Evolutionary conservation across 2,329 filamentous ascomycete species (phyloP).

Genomic region (Neonectria faginata): DNA sequence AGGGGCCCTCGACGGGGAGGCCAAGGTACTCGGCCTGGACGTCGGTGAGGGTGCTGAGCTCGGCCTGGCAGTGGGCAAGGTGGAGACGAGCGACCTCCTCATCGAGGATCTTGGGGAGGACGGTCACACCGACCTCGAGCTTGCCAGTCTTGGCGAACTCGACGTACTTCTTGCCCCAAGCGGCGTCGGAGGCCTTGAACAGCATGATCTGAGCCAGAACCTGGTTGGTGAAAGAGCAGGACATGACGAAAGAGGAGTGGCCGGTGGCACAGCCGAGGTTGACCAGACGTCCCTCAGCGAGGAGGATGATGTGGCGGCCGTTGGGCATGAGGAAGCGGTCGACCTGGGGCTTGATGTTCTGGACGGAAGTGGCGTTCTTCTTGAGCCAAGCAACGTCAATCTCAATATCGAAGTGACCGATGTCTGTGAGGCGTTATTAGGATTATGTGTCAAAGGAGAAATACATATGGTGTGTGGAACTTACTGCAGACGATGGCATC

Average conservation of each 20-base stretch:
- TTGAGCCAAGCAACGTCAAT: conserved; percentile 99
- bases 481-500: conserved; percentile 98
- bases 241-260: conserved; percentile 99
- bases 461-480: conserved; percentile 41
- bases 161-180: conserved; percentile 92
- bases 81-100: conserved; percentile 98
- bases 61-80: conserved; percentile 91
- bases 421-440: conserved; percentile 66
- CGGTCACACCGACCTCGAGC: conserved; percentile 93
- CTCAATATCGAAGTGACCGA: conserved; percentile 99
- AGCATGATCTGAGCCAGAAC: conserved; percentile 99
- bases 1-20: conserved; percentile 87
- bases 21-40: conserved; percentile 97
- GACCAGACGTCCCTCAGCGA: conserved; percentile 98
- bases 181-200: conserved; percentile 90
- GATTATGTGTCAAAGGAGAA: conserved; percentile 26
- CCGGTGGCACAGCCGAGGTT: conserved; percentile 99
- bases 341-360: conserved; percentile 99
- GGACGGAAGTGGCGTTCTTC: conserved; percentile 90
- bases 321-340: conserved; percentile 96
- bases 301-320: conserved; percentile 97
- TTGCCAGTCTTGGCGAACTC: conserved; percentile 95
- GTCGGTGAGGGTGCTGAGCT: conserved; percentile 86
- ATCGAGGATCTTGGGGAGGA: conserved; percentile 95
- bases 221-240: conserved; percentile 99